A percentile compares a stretch with the other conserved stretches of the same genome.
Evolutionary conservation across 2,329 filamentous ascomycete genomes (phyloP).

Genomic region (Acrodontium crateriforme): DNA sequence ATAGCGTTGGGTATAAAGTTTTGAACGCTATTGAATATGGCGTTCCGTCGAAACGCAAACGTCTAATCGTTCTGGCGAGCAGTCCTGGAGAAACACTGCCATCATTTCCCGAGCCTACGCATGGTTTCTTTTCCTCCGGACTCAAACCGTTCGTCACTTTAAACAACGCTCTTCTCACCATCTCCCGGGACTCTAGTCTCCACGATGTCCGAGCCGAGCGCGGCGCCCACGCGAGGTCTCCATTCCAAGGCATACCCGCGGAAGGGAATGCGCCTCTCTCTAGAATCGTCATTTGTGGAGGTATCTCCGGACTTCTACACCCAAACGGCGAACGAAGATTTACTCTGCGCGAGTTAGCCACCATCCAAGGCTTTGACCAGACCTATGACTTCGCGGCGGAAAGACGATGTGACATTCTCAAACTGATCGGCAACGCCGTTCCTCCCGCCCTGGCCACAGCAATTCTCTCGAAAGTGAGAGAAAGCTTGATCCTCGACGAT

Average conservation of each 20-base stretch:
- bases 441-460: no score
- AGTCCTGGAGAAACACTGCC: constrained; percentile 60
- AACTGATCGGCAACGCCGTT: constrained; percentile 69
- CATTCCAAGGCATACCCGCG: constrained; percentile 8
- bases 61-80: constrained; percentile 40
- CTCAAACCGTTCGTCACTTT: constrained; percentile 30
- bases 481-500: no score
- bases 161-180: constrained; percentile 15
- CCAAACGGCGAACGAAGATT: constrained; percentile 49
- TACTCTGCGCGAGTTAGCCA: constrained; percentile 54
- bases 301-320: constrained; percentile 42
- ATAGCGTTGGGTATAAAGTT: constrained; percentile 56
- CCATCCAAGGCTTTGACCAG: constrained; percentile 54
- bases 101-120: constrained; percentile 39
- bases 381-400: constrained; percentile 42
- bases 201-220: no score
- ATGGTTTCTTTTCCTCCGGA: constrained; percentile 6
- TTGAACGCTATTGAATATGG: constrained; percentile 38
- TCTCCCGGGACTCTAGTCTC: no score
- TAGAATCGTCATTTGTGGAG: constrained; percentile 10
- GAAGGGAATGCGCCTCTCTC: constrained; percentile 10
- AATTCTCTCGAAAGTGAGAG: no score
- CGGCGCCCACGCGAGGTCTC: no score
- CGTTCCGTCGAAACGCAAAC: constrained; percentile 33
- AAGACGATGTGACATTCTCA: constrained; percentile 29